Evolutionary conservation across 495 filamentous ascomycete genomes (phyloP), one percentile per base, ranked within the genome.

Genomic region (Aspergillus funiculosus): DNA sequence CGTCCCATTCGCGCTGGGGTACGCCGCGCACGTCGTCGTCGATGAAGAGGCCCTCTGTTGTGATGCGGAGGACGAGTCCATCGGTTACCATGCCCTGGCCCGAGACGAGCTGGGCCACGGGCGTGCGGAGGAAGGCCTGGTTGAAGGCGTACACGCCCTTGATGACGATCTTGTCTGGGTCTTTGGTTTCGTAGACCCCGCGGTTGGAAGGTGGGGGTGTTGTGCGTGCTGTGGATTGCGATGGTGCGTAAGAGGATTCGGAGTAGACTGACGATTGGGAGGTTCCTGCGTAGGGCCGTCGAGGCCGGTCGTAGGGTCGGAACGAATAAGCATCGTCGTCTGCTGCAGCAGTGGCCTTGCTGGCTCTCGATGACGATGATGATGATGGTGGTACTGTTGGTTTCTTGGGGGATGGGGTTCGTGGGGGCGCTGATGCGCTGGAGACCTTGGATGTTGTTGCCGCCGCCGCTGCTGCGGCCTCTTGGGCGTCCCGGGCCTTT

Each of bases 101-200:
- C 3, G 86, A 82, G 34, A 91, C 76, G 13, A 96, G 77, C 58
- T 94, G 82, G 1, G 87, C 85, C 13, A 85, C 75, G 0, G 92
- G 91, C 6, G 81, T 87, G 38, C 81, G 83, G 28, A 82, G 80
- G 59, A 87, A 90, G 32, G 83, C 74, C 58, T 90, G 89, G 60
- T 85, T 87, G 72, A 92, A 97, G 13, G 77, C 72, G 57, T 91
- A 97, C 5, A 98, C 92, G 10, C 86, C 91, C 56, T 81, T 84
- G 59, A 98, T 86, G 32, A 94, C 80, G 52, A 97, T 92, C 74
- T 97, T 98, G 59, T 92, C 80, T 3, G 90, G 89, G 62, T 97
- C 91, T 53, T 84, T 83, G 29, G 87, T 95, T 13, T 74, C 75
- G 61, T 97, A 98, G 13, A 79, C 64, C 1, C 80, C 79, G 20